phyloP scores from a whole-genome alignment of 2,329 filamentous ascomycete species.

The Madurella mycetomatis region DNA sequence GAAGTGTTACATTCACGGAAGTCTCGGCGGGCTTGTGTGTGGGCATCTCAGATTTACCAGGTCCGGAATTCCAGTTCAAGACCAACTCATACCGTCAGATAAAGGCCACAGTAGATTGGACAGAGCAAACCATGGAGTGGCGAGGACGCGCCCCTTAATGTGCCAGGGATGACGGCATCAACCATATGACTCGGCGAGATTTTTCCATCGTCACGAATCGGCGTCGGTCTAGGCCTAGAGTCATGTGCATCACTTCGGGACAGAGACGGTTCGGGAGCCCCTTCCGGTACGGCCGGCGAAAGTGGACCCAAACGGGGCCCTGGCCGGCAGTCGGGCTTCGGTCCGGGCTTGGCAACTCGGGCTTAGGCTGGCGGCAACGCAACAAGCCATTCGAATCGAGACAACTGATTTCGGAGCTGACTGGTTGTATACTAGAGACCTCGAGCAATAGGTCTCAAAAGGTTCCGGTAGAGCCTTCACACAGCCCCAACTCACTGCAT shows the following conservation, averaged over 20 bases:
- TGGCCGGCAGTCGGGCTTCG: constrained; percentile 16
- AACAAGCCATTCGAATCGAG: too few relatives aligned
- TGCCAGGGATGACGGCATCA: constrained; percentile 6
- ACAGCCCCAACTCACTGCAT: too few relatives aligned
- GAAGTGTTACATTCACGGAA: too few relatives aligned
- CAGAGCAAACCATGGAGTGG: not conserved
- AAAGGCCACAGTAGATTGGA: not conserved
- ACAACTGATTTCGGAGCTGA: too few relatives aligned
- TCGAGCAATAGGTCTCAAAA: too few relatives aligned
- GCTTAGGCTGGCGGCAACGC: not conserved
- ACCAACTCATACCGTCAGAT: too few relatives aligned
- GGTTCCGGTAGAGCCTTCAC: too few relatives aligned
- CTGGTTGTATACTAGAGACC: too few relatives aligned
- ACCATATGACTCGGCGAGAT: not conserved
- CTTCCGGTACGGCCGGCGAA: constrained; percentile 13
- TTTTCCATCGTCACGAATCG: not conserved
- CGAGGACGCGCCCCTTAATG: not conserved
- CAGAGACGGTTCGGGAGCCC: too few relatives aligned
- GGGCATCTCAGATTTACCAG: too few relatives aligned
- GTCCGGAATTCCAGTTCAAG: too few relatives aligned
- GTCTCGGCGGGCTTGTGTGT: too few relatives aligned
- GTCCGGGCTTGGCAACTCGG: not conserved
- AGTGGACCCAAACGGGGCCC: constrained; percentile 6
- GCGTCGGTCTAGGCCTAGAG: not conserved
- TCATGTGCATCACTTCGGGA: constrained; percentile 8